Percentiles rank a stretch among this genome's conserved stretches.
phyloP scores from a whole-genome alignment of 495 filamentous ascomycete genomes.

The Rostrohypoxylon terebratum region DNA sequence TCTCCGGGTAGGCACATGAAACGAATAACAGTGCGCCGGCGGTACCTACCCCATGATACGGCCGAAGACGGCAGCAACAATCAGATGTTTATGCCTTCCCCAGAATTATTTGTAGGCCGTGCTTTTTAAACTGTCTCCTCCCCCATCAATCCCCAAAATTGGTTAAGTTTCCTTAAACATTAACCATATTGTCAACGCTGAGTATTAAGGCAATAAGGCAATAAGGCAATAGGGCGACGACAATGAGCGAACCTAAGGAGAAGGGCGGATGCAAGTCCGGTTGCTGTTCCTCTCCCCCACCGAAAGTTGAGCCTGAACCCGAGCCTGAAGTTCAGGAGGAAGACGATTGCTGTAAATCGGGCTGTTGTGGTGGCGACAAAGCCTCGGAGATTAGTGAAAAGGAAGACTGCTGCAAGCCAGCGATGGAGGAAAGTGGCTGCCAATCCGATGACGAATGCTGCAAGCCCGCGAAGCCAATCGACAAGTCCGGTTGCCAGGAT shows the following conservation, averaged over 20 bases:
- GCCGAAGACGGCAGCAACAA: slow-evolving; percentile 17
- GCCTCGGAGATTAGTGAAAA: slow-evolving; percentile 1
- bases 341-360: slow-evolving; percentile 16
- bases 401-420: slow-evolving; percentile 10
- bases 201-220: too few species aligned
- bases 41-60: slow-evolving; percentile 28
- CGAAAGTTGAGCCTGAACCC: background rate
- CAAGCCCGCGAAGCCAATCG: slow-evolving; percentile 13
- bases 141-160: background rate
- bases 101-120: background rate
- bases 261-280: slow-evolving; percentile 25
- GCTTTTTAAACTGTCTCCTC: background rate
- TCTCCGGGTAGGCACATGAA: background rate
- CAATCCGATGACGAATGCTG: slow-evolving; percentile 26
- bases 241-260: slow-evolving; percentile 30
- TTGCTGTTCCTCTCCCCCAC: slow-evolving; percentile 28
- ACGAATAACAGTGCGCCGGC: slow-evolving; percentile 6
- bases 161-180: background rate
- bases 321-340: slow-evolving; percentile 9
- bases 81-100: slow-evolving; percentile 15
- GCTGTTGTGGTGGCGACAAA: slow-evolving; percentile 12
- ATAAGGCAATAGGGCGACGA: background rate
- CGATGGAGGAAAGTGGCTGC: background rate
- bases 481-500: slow-evolving; percentile 17
- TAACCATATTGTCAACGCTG: background rate